Evolutionary conservation across 2,329 filamentous ascomycete genomes (phyloP).

Genomic region (Colletotrichum theobromicola): DNA sequence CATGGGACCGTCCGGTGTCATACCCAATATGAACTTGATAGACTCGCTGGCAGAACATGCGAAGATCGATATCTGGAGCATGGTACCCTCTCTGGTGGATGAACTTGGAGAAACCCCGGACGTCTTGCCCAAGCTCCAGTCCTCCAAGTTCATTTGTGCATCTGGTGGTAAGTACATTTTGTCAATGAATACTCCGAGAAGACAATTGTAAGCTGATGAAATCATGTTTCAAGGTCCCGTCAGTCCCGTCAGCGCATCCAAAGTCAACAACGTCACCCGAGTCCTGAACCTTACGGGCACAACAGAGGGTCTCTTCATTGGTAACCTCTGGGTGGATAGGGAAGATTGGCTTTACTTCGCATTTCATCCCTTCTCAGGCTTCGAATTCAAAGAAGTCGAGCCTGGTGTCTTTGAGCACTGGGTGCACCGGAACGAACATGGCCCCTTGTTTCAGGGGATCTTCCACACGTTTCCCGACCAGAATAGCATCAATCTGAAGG

Average conservation of each 20-base stretch:
- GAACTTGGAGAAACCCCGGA: neutral
- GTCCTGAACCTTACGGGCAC: neutral
- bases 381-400: neutral
- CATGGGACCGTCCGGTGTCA: neutral
- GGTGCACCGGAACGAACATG: neutral
- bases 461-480: neutral
- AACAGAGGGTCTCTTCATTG: neutral
- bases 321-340: neutral
- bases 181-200: neutral
- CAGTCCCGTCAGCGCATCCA: neutral
- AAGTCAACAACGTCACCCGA: neutral
- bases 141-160: neutral
- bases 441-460: neutral
- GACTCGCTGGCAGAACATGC: accelerated
- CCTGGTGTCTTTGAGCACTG: neutral
- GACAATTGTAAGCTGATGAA: neutral
- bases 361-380: neutral
- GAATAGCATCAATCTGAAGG: neutral
- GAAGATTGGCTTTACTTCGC: neutral
- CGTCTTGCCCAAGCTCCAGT: neutral
- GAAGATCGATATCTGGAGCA: neutral
- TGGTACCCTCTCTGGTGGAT: neutral
- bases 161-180: neutral
- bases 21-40: neutral
- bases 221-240: neutral